Base-by-base conservation (phyloP, 2,329 filamentous ascomycete genomes). In the Cryphonectria radicalis region DNA sequence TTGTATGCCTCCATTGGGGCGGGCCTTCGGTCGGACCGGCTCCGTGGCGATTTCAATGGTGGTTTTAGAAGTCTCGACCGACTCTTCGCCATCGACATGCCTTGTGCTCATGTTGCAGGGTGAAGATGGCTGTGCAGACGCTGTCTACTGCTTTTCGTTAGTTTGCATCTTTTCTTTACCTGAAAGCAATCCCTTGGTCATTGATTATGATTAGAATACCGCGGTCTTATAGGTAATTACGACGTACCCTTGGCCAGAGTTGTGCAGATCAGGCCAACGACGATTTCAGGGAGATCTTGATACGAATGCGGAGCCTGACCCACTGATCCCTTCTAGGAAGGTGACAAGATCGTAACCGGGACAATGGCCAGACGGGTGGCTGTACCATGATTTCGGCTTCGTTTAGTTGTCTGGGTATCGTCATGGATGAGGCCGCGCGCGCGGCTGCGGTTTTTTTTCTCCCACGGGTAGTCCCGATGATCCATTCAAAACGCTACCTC, bases 1-100 rank as follows among this genome's bases (percentile, higher is more conserved):
- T 22, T 73, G 72, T 19, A 81, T 37, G 4, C 83, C 83, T 6
- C 76, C 76, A 62, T 79, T 74, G 25, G 75, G 75, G 19, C 57
- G 57, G 14, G 57, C 19, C 35, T 37, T 32, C 2, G 57, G 57
- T 17, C 35, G 28, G 8, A 7, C 57, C 4, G 11, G 57, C 28
- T 22, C 35, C 28, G 35, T 19, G 19, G 32, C 57, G 35, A n/a
- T 4, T 37, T 62, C 35, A 28, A 32, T 28, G 5, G 11, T 14
- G 57, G 57, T 17, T 62, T 62, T n/a, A 3, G 32, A 32, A n/a
- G 22, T 7, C 28, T 62, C 35, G 32, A 3, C 28, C 19, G 32
- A 62, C 57, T 19, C 7, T 62, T 62, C 35, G 35, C n/a, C 14
- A 17, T 37, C 7, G 28, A 35, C 17, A 55, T 55, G n/a, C 50